Evolutionary conservation across 805 yeast species (phyloP), one percentile per base, ranked within the genome.

Genomic region (Metschnikowia drakensbergensis): DNA sequence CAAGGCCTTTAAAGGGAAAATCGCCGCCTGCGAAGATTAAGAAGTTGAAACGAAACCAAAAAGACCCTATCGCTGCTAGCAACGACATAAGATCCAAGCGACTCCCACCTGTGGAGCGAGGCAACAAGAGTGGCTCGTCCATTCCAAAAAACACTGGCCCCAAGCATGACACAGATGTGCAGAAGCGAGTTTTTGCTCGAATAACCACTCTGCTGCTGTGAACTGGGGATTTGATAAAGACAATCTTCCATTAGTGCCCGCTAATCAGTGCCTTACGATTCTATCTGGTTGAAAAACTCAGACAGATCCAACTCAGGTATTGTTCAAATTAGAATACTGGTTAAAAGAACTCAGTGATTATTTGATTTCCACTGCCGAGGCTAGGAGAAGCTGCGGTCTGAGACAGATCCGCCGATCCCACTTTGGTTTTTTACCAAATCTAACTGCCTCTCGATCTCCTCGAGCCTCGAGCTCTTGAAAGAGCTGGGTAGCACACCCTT

Each of bases 121-220:
- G 45, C 9, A 49, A 63, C 45, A 79, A 76, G 0, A 59, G 69
- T 13, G 74, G 68, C 54, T 74, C 81, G 3, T 65, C 69, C 5
- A 9, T 72, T 75, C 10, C 73, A 6, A 74, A 76, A 47, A 71
- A 71, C 33, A 65, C 72, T 4, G 65, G 69, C 5, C 62, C 76
- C 22, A 63, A 67, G n/a, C 13, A 27, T 13, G 44, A 41, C 30
- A n/a, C 76, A 1, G 61, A 59, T 4, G 64, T 71, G 49, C 64
- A 65, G 45, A 63, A 28, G 8, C 41, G 58, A 34, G 72, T 73
- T 5, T 49, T 68, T 6, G 54, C 67, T 10, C 63, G 74, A 9
- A 64, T 73, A 39, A 69, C 80, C 50, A 78, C 71, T 39, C 41
- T 45, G 44, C 39, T 52, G 6, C 46, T 56, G 9, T 46, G 43